Base-by-base conservation (phyloP, 2,329 filamentous ascomycete genomes). In the Epichloe elymi region DNA sequence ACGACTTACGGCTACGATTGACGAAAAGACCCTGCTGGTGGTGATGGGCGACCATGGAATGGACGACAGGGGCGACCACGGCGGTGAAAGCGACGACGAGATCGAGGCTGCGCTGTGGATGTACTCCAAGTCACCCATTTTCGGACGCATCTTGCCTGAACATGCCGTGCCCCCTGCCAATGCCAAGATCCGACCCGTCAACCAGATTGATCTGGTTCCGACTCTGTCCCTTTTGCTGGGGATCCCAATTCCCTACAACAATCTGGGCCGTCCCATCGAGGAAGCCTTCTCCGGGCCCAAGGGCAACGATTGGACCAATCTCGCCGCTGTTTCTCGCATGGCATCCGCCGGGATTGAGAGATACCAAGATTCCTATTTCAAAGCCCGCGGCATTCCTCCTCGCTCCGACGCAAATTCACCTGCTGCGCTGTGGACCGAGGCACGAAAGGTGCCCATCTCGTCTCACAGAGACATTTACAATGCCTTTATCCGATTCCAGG, bases 11-110 rank as follows among this genome's bases (percentile, higher is more conserved):
- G 73, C 78, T 0, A 72, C 72, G 3, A 72, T 98, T 17, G 91
- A 95, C 59, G 85, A 96, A 49, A 73, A 88, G 51, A 98, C 93
- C 0, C 72, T 98, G 20, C 72, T 98, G 37, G 82, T 98, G 19
- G 86, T 98, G 14, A 95, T 98, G 88, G 93, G 93, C n/a, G 93
- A 98, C 64, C 93, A 98, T 63, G 93, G 93, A 11, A 98, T 98
- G 93, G 93, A 98, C 66, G 74, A 79, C 54, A 97, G 98, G 70
- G 93, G 93, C 17, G 93, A 98, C 58, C 93, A 98, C 63, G 93
- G 93, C n/a, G 93, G 93, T 50, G 93, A 98, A 71, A 96, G 91
- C 35, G 88, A 96, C 58, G 89, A 97, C 56, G 93, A 98, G 65
- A 80, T 98, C 6, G 83, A 98, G 66, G 89, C 93, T 51, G 89